phyloP scores from a whole-genome alignment of 148 eudicot genomes.

The Amaranthus cruentus region DNA sequence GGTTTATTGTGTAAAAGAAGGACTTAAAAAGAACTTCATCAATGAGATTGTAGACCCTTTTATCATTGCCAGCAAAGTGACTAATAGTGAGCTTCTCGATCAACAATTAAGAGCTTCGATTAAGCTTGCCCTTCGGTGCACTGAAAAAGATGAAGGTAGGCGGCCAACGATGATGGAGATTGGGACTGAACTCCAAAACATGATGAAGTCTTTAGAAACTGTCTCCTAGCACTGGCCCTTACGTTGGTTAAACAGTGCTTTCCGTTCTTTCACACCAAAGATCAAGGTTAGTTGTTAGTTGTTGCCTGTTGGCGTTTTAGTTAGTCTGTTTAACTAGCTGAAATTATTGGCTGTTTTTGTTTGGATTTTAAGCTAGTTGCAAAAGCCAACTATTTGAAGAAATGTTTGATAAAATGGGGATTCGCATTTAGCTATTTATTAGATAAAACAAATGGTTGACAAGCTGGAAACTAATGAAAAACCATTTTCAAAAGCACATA shows the following conservation, averaged over 20 bases:
- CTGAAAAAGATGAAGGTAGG: background rate
- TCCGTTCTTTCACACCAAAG: too few relatives aligned
- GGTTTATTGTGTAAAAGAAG: conserved; percentile 1
- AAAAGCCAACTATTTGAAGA: too few relatives aligned
- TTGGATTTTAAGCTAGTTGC: too few relatives aligned
- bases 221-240: background rate
- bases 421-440: too few relatives aligned
- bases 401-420: too few relatives aligned
- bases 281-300: too few relatives aligned
- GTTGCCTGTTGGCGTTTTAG: too few relatives aligned
- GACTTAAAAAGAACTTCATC: background rate
- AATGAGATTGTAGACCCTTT: conserved; percentile 5
- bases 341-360: too few relatives aligned
- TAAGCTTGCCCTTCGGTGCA: conserved; percentile 1
- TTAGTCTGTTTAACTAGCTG: too few relatives aligned
- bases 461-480: background rate
- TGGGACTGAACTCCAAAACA: conserved; percentile 2
- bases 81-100: background rate
- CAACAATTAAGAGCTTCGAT: conserved; percentile 1
- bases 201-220: background rate
- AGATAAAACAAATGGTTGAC: too few relatives aligned
- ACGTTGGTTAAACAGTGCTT: too few relatives aligned
- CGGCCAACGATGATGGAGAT: conserved; percentile 12
- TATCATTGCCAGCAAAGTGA: background rate
- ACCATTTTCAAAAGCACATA: too few relatives aligned